Evolutionary conservation across 352 stramenopile genomes (phyloP), one percentile per base, ranked within the genome.

Genomic region (Pythium aphanidermatum): DNA sequence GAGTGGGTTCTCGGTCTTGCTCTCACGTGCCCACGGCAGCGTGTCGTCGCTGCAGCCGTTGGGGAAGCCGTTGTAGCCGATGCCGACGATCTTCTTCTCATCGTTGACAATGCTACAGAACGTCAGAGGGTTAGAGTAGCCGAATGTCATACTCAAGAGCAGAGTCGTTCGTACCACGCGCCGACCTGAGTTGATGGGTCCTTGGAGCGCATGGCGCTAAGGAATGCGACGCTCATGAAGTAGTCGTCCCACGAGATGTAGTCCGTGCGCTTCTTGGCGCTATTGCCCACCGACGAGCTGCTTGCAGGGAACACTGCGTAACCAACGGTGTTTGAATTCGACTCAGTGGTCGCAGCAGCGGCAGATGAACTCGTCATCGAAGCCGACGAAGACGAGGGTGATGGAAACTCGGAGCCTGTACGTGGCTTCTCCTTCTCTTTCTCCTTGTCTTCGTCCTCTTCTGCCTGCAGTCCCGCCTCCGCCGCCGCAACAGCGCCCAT

Each of bases 11-110:
- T 70, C 70, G 1, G 61, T 74, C 3, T 55, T 45, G 26, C 58
- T 93, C 21, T 86, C 51, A 28, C 89, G 74, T 1, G 74, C 70
- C 96, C 96, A 99, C 27, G 96, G 96, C 29, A 99, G 74, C 2
- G 86, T 65, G 48, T 98, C 90, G 62, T 99, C 96, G 34, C 67
- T 83, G 69, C 95, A 99, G 30, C 94, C 93, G 37, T 94, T 83
- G 11, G 96, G 96, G 46, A 99, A 99, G 9, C 96, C 96, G 63
- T 99, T 99, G 79, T 99, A 99, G 19, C 96, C 96, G 41, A 99
- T 97, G 16, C 93, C 96, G 24, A 99, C 90, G 49, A 99, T 99
- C 55, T 96, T 92, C 35, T 96, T 96, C 30, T 98, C 74, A 5
- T 62, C 45, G 56, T 96, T 97, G 21, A 99, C 96, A 61, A 99